Evolutionary conservation across 2,329 filamentous ascomycete genomes (phyloP).

Genomic region (Penicillium glabrum): DNA sequence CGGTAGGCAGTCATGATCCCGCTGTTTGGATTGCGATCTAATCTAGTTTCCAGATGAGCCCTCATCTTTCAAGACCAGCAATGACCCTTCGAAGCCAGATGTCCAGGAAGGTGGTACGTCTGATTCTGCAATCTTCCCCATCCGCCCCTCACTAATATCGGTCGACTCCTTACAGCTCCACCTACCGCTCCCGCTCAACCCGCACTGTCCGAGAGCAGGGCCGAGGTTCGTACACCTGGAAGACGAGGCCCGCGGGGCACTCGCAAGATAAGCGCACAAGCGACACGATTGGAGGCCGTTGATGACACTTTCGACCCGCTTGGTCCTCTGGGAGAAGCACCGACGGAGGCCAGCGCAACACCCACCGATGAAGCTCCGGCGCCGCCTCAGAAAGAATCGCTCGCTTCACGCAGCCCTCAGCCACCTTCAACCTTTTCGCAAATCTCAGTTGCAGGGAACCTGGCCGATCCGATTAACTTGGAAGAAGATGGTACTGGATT

Average conservation of each 20-base stretch:
- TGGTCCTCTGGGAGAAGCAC: slow-evolving; percentile 57
- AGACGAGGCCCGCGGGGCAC: slow-evolving; percentile 53
- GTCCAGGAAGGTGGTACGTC: slow-evolving; percentile 33
- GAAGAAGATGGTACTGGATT: slow-evolving; percentile 70
- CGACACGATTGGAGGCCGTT: slow-evolving; percentile 62
- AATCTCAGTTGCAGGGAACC: slow-evolving; percentile 49
- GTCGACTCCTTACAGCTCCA: slow-evolving; percentile 22
- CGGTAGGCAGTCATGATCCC: slow-evolving; percentile 38
- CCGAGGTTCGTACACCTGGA: slow-evolving; percentile 48
- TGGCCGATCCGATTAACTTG: slow-evolving; percentile 68
- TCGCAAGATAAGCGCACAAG: slow-evolving; percentile 59
- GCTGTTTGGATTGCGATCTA: slow-evolving; percentile 25
- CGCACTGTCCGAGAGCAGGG: slow-evolving; percentile 38
- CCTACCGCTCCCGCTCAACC: slow-evolving; percentile 18
- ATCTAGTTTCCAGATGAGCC: slow-evolving; percentile 44
- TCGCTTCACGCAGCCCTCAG: slow-evolving; percentile 36
- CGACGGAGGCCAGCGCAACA: slow-evolving; percentile 35
- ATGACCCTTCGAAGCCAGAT: slow-evolving; percentile 25
- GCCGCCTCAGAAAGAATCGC: slow-evolving; percentile 60
- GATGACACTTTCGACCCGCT: slow-evolving; percentile 63
- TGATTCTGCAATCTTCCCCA: neutral
- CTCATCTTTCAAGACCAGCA: slow-evolving; percentile 39
- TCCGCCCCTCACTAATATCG: slow-evolving; percentile 21
- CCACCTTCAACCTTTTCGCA: slow-evolving; percentile 45
- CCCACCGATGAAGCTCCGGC: slow-evolving; percentile 55